Conservation (phyloP, 176 grass and related monocot genomes). For the Paspalum notatum region DNA sequence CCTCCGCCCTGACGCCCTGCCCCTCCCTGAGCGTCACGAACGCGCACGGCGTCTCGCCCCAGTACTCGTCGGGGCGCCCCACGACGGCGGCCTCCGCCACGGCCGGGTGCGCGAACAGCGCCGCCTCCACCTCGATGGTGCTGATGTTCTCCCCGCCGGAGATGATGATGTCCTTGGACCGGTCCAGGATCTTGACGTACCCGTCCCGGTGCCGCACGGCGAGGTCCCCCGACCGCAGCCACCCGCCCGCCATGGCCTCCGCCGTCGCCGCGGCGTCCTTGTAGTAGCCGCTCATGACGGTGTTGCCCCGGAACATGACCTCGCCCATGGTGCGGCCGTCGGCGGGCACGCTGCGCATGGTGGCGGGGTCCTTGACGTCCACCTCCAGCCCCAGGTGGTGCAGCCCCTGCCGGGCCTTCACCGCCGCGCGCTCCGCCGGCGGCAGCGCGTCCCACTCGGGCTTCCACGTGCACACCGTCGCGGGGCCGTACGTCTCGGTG, state of each 20-base stretch:
- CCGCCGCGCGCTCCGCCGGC: slow-evolving; percentile 53
- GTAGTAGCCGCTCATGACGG: slow-evolving; percentile 89
- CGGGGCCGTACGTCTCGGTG: slow-evolving; percentile 86
- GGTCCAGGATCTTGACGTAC: slow-evolving; percentile 73
- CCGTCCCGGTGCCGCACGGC: slow-evolving; percentile 71
- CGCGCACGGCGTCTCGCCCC: slow-evolving; percentile 95
- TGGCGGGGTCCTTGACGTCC: slow-evolving; percentile 77
- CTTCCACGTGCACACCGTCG: slow-evolving; percentile 66
- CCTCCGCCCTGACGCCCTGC: slow-evolving; percentile 25
- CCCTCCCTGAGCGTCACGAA: slow-evolving; percentile 61
- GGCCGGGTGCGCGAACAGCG: slow-evolving; percentile 67
- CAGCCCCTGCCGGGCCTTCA: slow-evolving; percentile 83
- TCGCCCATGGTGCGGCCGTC: slow-evolving; percentile 79
- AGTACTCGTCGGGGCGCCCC: slow-evolving; percentile 69
- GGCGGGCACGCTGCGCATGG: slow-evolving; percentile 64
- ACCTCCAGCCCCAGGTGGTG: slow-evolving; percentile 72
- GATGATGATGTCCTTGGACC: slow-evolving; percentile 91
- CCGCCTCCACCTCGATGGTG: slow-evolving; percentile 82
- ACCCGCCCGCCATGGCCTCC: slow-evolving; percentile 63
- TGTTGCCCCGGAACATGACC: slow-evolving; percentile 90
- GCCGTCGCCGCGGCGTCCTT: slow-evolving; percentile 66
- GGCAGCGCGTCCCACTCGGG: slow-evolving; percentile 83
- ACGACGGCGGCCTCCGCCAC: slow-evolving; percentile 80
- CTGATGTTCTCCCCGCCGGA: slow-evolving; percentile 97
- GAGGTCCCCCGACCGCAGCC: slow-evolving; percentile 71